A percentile compares a stretch with the other conserved stretches of the same genome.
These are phyloP conservation scores for Salix arbutifolia DNA, from an alignment of 345 rosid genomes.

Conservation along the genomic window DNA sequence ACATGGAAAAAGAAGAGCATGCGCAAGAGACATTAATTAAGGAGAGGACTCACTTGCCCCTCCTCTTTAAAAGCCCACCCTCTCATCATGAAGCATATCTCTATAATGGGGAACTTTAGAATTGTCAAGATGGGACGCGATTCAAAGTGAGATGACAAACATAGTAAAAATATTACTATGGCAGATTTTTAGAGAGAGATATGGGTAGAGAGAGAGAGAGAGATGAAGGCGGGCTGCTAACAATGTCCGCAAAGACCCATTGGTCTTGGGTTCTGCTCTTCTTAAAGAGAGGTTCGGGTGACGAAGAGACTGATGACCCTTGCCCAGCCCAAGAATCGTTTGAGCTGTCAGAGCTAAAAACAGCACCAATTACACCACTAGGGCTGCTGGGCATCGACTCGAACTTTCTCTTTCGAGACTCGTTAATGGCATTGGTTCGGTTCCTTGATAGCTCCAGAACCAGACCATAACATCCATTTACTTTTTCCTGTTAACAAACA, in stretches of 20 bases:
- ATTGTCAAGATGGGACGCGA: conserved; percentile 12
- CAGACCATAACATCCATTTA: conserved; percentile 17
- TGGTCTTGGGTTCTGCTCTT: conserved; percentile 47
- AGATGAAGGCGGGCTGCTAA: conserved; percentile 35
- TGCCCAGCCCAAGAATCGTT: conserved; percentile 25
- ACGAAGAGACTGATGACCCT: conserved; percentile 19
- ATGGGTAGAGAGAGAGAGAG: neutral
- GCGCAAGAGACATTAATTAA: conserved; percentile 2
- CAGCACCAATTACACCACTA: conserved; percentile 30
- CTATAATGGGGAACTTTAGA: conserved; percentile 26
- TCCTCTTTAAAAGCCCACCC: conserved; percentile 4
- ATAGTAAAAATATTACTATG: neutral
- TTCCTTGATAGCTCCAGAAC: conserved; percentile 11
- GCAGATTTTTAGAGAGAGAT: conserved; percentile 3
- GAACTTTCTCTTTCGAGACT: conserved; percentile 12
- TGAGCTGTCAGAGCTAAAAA: conserved; percentile 25
- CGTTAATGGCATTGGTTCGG: neutral
- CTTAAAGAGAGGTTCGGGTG: conserved; percentile 42
- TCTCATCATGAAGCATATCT: conserved; percentile 7
- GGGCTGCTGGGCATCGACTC: conserved; percentile 23
- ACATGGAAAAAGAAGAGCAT: conserved; percentile 15
- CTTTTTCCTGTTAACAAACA: conserved; percentile 15
- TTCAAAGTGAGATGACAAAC: neutral
- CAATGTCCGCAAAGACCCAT: conserved; percentile 36
- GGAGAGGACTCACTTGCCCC: conserved; percentile 8